These are phyloP conservation scores for Plasmodium gallinaceum DNA, from an alignment of 169 alveolate genomes.

Conservation along the genomic window DNA sequence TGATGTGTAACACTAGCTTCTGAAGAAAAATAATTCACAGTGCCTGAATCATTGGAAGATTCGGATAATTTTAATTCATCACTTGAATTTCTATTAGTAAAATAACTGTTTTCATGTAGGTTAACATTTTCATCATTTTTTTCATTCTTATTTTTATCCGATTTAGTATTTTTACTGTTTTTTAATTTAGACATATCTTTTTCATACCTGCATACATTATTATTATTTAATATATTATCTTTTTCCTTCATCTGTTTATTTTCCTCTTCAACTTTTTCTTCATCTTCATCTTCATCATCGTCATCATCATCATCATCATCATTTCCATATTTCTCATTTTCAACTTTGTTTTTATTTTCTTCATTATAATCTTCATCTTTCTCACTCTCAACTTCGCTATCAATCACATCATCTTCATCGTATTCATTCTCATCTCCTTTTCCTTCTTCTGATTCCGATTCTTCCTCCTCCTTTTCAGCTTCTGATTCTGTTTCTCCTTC, in stretches of 20 bases:
- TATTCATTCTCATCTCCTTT: conserved; percentile 82
- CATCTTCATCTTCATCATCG: conserved; percentile 79
- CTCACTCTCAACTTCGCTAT: conserved; percentile 39
- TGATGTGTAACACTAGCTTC: conserved; percentile 18
- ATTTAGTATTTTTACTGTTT: conserved; percentile 62
- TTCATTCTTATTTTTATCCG: neutral
- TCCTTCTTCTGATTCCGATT: conserved; percentile 69
- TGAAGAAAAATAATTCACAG: conserved; percentile 5
- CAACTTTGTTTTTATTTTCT: conserved; percentile 76
- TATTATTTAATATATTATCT: conserved; percentile 58
- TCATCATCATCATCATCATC: conserved; percentile 79
- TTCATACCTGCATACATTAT: conserved; percentile 18
- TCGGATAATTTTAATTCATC: neutral
- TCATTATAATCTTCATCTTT: conserved; percentile 78
- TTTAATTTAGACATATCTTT: conserved; percentile 18
- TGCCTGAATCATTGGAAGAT: neutral
- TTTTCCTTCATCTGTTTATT: conserved; percentile 60
- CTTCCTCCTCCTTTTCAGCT: conserved; percentile 55
- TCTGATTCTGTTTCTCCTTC: conserved; percentile 71
- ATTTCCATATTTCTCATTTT: conserved; percentile 80
- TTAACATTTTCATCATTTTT: neutral
- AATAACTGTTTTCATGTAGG: neutral
- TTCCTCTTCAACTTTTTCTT: conserved; percentile 81
- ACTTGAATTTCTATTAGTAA: neutral
- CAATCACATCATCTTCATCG: conserved; percentile 79